Conservation (phyloP, 2,329 filamentous ascomycete genomes). For the Hymenoscyphus linearis region DNA sequence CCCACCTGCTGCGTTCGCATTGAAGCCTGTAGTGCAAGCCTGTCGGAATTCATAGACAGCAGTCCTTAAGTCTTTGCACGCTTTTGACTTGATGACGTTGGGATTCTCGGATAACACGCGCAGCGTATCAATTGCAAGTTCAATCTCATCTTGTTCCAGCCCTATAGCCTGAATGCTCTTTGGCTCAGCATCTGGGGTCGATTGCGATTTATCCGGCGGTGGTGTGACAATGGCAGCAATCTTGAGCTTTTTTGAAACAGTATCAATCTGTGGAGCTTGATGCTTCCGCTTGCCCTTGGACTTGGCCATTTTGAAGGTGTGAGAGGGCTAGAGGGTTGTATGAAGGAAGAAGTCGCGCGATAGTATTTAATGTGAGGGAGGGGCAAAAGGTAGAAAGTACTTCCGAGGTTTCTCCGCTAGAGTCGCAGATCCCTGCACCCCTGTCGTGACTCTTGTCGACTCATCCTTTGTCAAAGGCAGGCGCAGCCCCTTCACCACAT, state of each 20-base stretch:
- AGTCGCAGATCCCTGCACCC: too few species aligned
- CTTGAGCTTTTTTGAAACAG: conserved; percentile 38
- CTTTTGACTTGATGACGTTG: conserved; percentile 60
- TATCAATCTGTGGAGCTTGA: conserved; percentile 35
- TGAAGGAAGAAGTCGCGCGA: background rate
- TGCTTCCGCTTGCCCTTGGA: conserved; percentile 44
- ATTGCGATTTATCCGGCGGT: conserved; percentile 30
- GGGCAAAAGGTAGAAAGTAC: background rate
- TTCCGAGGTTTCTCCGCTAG: background rate
- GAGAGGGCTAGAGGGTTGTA: background rate
- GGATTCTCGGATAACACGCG: conserved; percentile 53
- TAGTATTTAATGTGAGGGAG: background rate
- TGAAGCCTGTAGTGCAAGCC: conserved; percentile 61
- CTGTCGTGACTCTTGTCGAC: background rate
- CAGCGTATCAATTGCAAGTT: conserved; percentile 62
- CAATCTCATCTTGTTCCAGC: conserved; percentile 62
- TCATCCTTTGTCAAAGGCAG: background rate
- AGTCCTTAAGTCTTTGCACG: conserved; percentile 59
- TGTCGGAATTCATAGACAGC: conserved; percentile 66
- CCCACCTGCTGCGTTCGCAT: conserved; percentile 51
- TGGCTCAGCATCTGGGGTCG: conserved; percentile 35
- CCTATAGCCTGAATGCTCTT: conserved; percentile 48
- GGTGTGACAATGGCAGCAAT: conserved; percentile 31
- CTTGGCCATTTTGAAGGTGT: conserved; percentile 36
- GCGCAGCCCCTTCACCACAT: background rate